Conservation (phyloP, 306 rosid genomes). For the Neltuma alba region DNA sequence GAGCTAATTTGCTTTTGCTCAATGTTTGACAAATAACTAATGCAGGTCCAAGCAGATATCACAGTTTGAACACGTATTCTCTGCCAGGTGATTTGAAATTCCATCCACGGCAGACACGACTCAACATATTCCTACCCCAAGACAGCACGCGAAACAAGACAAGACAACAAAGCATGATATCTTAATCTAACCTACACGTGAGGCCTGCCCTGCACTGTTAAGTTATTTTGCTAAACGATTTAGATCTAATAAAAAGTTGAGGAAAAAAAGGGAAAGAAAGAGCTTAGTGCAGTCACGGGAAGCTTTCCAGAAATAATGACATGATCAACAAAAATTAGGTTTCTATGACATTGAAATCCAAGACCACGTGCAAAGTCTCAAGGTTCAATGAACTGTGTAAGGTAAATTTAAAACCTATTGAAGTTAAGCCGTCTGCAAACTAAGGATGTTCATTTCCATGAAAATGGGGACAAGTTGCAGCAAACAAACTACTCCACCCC, state of each 20-base stretch:
- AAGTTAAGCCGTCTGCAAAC: background rate
- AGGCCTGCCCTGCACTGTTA: background rate
- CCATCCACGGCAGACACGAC: background rate
- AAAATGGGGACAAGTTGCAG: background rate
- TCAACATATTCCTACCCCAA: background rate
- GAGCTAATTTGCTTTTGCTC: too few species aligned
- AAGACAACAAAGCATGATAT: background rate
- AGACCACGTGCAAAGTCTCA: background rate
- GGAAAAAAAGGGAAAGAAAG: too few species aligned
- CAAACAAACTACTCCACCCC: background rate
- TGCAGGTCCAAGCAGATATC: background rate
- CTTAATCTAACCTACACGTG: background rate
- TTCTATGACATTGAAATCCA: background rate
- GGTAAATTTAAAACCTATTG: background rate
- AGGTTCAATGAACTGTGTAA: background rate
- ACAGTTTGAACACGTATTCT: background rate
- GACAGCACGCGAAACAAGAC: background rate
- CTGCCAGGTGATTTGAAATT: background rate
- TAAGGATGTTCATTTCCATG: background rate
- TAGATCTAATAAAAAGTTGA: background rate
- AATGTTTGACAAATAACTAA: too few species aligned
- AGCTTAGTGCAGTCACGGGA: too few species aligned
- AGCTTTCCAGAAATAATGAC: background rate
- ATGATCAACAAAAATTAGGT: conserved; percentile 4
- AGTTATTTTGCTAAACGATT: background rate